Evolutionary conservation across 2,329 filamentous ascomycete species (phyloP), one percentile per base, ranked within the genome.

Genomic region (Chrysoporthe austroafricana): DNA sequence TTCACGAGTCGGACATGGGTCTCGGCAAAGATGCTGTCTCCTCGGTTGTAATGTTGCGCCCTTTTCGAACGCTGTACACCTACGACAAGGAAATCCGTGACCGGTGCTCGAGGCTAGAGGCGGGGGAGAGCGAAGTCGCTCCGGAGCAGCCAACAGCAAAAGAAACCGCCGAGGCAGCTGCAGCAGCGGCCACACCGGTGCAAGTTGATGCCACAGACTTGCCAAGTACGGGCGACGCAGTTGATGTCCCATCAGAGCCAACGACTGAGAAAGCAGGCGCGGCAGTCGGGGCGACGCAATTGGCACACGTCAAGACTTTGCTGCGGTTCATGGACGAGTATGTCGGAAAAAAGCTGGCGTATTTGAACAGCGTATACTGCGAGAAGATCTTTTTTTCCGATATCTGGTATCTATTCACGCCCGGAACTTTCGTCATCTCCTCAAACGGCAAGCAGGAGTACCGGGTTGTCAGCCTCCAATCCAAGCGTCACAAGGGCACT

Each of bases 321-420:
- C 5, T 73, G 5, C n/a, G 67, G 2, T 73, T 74, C 18, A 58
- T 73, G 6, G 71, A 74, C 26, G 39, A 46, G 1, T 56, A 70
- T 1, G 60, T 73, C 5, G 13, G 34, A 3, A 11, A 48, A 1
- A 70, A 69, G 54, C n/a, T 65, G 1, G 36, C 52, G 5, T 70
- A 71, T 46, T 5, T 73, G 1, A 48, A 60, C 5, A 70, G 71
- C 32, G 0, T 26, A 1, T 1, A 34, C 0, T 74, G 71, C 32
- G 16, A 63, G 3, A 71, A 18, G 2, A 39, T 75, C 0, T 21
- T 42, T 26, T 77, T 75, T 62, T 52, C 65, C 4, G 74, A 78
- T 62, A n/a, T 77, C 0, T 76, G 75, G 73, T 69, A 73, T 42
- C 58, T 77, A 11, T 78, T 75, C 64, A 71, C 71, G 21, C 74